Base-by-base conservation (phyloP, 1,284 basidiomycete species). In the Cryptococcus wingfieldii region DNA sequence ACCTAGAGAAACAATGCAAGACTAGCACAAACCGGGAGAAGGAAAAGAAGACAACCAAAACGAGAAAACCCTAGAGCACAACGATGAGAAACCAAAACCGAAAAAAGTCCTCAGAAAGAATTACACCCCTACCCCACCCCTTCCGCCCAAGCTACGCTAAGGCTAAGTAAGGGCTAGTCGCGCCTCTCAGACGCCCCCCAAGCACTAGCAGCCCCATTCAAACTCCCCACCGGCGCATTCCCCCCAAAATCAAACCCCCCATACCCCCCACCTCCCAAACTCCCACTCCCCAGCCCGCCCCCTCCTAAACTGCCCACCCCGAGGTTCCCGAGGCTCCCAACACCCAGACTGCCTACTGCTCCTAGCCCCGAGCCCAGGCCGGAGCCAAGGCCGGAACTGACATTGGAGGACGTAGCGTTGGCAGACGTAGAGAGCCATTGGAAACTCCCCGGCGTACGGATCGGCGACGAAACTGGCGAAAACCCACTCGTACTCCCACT, bases 381-480 rank as follows among this genome's bases (percentile, higher is more conserved):
- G 23, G 23, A 23, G 4, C 50, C 50, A 52, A 58, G 16, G 50
- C 49, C n/a, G 55, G 47, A 10, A 51, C 51, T 47, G 54, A 56
- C 38, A 51, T 47, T 23, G 50, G 61, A 47, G 65, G 1, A 71
- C 31, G 31, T 10, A 7, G 31, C 10, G 10, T 34, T 34, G 31
- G 31, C 31, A 6, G 31, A 34, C 7, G 31, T 10, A 10, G 31
- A 34, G 2, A 34, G 61, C 72, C 72, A 74, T 48, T 62, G 62
- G 39, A 69, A 64, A 12, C 63, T 65, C 5, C 65, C 67, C 1
- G 70, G 72, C 0, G 71, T 72, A 9, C 70, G 54, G 50, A 72
- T 71, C 10, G 71, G 71, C 31, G 68, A 68, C 0, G 66, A 66
- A 16, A 74, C 66, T 2, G 71, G 71, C 6, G 66, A 69, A 50